These are phyloP conservation scores for Iris pallida DNA, from an alignment of 116 monocot genomes.

Conservation along the genomic window DNA sequence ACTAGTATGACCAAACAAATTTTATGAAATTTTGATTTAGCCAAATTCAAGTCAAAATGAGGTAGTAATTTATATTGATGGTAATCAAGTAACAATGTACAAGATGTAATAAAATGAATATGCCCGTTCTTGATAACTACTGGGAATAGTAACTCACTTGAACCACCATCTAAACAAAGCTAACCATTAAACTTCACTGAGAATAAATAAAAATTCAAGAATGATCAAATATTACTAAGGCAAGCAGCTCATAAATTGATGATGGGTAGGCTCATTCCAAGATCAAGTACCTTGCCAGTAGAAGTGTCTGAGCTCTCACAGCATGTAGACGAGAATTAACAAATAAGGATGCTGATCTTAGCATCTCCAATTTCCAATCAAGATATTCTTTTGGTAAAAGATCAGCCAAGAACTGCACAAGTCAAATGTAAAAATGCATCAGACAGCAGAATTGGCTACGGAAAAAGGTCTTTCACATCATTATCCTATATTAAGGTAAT, in stretches of 20 bases:
- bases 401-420: conserved; percentile 43
- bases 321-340: conserved; percentile 52
- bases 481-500: background rate
- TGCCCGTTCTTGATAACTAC: too few relatives aligned
- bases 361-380: conserved; percentile 46
- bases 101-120: too few relatives aligned
- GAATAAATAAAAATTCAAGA: background rate
- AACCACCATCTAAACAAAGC: background rate
- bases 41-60: too few relatives aligned
- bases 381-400: conserved; percentile 49
- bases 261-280: background rate
- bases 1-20: too few relatives aligned
- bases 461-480: background rate
- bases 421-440: background rate
- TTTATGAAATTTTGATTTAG: too few relatives aligned
- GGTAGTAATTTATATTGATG: too few relatives aligned
- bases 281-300: conserved; percentile 53
- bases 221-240: background rate
- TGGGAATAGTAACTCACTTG: too few relatives aligned
- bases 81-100: too few relatives aligned
- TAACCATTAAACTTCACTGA: conserved; percentile 2
- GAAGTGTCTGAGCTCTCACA: conserved; percentile 42
- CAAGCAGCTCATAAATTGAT: background rate
- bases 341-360: conserved; percentile 41
- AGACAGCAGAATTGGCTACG: background rate